Percentiles rank a stretch among this genome's conserved stretches.
Conservation (phyloP, 106 monocot species). For the Dendrobium nobile region DNA sequence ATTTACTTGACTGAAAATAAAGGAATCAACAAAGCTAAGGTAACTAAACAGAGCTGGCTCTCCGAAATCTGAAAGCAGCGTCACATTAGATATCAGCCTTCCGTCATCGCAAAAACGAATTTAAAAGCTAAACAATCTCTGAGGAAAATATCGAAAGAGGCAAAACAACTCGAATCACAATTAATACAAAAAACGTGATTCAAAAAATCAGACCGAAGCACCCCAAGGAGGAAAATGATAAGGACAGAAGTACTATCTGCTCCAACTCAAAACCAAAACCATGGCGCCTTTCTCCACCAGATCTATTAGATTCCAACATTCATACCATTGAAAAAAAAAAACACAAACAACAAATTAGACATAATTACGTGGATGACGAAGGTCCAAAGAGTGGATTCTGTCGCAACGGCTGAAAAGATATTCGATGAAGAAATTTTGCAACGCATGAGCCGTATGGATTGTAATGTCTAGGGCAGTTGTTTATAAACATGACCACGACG, state of each 20-base stretch:
- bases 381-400: slow-evolving; percentile 83
- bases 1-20: too few species aligned
- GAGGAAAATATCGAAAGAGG: background rate
- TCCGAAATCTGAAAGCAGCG: background rate
- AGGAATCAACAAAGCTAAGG: background rate
- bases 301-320: too few species aligned
- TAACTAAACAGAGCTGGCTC: background rate
- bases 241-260: too few species aligned
- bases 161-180: background rate
- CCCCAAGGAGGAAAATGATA: background rate
- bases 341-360: background rate
- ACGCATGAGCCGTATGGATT: slow-evolving; percentile 47
- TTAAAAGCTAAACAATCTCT: background rate
- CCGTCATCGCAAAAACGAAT: background rate
- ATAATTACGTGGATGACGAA: slow-evolving; percentile 57
- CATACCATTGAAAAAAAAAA: too few species aligned
- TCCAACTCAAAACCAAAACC: too few species aligned
- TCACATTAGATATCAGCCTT: background rate
- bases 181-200: background rate
- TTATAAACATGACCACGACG: slow-evolving; percentile 43
- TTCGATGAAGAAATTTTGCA: slow-evolving; percentile 37
- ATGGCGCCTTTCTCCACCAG: too few species aligned
- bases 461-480: slow-evolving; percentile 57
- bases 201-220: background rate
- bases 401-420: slow-evolving; percentile 79